phyloP scores from a whole-genome alignment of 225 moss, liverwort and hornwort genomes.

The Thuidium tamariscinum region DNA sequence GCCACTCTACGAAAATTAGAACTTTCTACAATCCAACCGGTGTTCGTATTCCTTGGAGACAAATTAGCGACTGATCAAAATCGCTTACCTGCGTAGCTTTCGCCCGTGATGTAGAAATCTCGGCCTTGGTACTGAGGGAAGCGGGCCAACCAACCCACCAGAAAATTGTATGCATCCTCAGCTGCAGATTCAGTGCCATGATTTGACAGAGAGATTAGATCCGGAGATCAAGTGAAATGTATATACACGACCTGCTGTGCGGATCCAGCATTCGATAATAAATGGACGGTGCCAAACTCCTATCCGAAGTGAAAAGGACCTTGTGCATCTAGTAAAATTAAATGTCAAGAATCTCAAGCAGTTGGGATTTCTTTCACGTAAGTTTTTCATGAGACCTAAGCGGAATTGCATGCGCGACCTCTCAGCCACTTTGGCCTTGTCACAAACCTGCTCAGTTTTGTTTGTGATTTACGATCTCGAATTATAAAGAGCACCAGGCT shows the following conservation, averaged over 20 bases:
- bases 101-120: constrained; percentile 67
- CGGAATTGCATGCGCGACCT: neutral
- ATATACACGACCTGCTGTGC: neutral
- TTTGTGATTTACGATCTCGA: neutral
- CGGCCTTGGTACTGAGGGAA: constrained; percentile 55
- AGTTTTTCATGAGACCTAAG: neutral
- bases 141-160: constrained; percentile 62
- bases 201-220: neutral
- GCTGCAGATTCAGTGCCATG: constrained; percentile 26
- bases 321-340: neutral
- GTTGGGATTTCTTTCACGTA: neutral
- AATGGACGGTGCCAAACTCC: neutral
- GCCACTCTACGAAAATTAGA: no score
- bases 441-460: neutral
- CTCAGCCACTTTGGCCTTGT: no score
- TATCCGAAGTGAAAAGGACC: neutral
- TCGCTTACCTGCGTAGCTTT: constrained; percentile 50
- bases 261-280: neutral
- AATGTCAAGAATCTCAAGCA: neutral
- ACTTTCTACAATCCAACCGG: neutral
- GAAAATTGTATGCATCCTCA: constrained; percentile 54
- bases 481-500: neutral
- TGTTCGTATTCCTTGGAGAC: no score
- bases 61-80: neutral
- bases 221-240: neutral